Evolutionary conservation across 306 rosid species (phyloP).

Genomic region (Pueraria montana): DNA sequence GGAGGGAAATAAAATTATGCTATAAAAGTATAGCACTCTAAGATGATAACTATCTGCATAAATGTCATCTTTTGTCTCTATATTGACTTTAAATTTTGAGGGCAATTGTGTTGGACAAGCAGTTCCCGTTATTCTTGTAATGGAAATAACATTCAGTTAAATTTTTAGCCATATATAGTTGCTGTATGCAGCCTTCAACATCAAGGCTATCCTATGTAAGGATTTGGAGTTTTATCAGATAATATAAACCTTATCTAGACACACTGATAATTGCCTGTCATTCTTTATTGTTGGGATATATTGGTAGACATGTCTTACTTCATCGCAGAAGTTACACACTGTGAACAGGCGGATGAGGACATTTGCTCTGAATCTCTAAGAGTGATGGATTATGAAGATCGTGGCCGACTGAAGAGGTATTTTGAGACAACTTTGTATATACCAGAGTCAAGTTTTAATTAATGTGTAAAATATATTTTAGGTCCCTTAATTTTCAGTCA

Average conservation of each 20-base stretch:
- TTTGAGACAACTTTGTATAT: constrained; percentile 11
- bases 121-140: background rate
- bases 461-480: background rate
- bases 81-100: background rate
- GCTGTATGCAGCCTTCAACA: constrained; percentile 33
- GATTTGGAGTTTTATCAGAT: too few species aligned
- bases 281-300: constrained; percentile 57
- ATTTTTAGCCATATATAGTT: constrained; percentile 18
- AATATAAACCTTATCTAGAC: too few species aligned
- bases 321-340: constrained; percentile 97
- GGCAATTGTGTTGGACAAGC: constrained; percentile 11
- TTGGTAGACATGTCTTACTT: constrained; percentile 92
- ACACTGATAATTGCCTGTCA: constrained; percentile 1
- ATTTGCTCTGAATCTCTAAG: constrained; percentile 68
- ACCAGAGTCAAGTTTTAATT: background rate
- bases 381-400: constrained; percentile 94
- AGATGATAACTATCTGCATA: background rate
- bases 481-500: background rate
- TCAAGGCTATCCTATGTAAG: constrained; percentile 34
- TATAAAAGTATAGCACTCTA: background rate
- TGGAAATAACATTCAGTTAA: background rate
- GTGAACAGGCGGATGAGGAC: constrained; percentile 98
- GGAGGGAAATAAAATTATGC: background rate
- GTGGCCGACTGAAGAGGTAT: constrained; percentile 89
- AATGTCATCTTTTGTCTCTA: background rate